Conservation (phyloP, 306 rosid genomes). For the Delonix regia region DNA sequence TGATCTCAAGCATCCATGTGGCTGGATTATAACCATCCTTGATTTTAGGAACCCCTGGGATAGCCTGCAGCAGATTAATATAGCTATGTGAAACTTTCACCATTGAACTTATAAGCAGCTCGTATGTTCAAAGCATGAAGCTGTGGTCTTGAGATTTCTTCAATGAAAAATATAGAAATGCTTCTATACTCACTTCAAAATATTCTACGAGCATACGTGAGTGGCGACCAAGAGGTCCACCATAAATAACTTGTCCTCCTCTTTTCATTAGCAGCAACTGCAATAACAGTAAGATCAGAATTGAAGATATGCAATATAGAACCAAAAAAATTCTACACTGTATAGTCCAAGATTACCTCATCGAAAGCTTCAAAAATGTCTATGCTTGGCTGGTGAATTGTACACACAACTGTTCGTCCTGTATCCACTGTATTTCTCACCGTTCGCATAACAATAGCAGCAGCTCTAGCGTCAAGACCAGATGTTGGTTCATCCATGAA, state of each 20-base stretch:
- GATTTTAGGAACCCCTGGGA: conserved; percentile 60
- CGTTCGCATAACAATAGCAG: conserved; percentile 46
- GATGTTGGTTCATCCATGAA: conserved; percentile 57
- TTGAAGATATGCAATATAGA: neutral
- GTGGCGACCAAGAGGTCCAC: neutral
- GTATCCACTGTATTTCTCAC: conserved; percentile 44
- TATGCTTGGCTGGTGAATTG: conserved; percentile 53
- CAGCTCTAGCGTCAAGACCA: conserved; percentile 50
- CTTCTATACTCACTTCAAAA: neutral
- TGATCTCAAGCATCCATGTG: conserved; percentile 77
- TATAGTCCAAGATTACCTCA: conserved; percentile 28
- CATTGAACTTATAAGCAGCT: neutral
- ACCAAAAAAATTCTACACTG: neutral
- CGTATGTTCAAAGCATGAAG: neutral
- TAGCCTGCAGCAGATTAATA: conserved; percentile 34
- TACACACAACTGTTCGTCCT: conserved; percentile 45
- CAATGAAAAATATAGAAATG: neutral
- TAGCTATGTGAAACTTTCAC: too few species aligned
- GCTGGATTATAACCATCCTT: conserved; percentile 66
- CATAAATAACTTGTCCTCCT: conserved; percentile 63
- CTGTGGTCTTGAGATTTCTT: neutral
- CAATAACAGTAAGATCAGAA: neutral
- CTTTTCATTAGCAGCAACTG: conserved; percentile 60
- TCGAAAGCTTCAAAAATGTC: conserved; percentile 50
- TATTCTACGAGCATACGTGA: neutral